Percentiles rank a stretch among this genome's conserved stretches.
phyloP scores from a whole-genome alignment of 345 rosid species.

The Rhodamnia rubescens region DNA sequence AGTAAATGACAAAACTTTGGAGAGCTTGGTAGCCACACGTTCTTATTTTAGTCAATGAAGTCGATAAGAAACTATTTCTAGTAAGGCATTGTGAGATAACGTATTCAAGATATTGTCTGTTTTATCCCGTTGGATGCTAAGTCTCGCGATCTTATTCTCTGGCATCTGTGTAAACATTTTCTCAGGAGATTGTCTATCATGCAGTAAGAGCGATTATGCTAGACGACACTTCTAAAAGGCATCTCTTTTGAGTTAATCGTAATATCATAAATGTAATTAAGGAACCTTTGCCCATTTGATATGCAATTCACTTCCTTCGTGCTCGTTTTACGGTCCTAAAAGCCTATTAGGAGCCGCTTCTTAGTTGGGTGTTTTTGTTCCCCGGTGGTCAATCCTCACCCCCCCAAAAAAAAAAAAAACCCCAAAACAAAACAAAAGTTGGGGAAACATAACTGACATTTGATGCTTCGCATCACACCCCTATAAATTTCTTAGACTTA shows the following conservation, averaged over 20 bases:
- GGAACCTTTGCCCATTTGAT: not conserved
- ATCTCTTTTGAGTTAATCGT: not conserved
- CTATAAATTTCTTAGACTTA: not conserved
- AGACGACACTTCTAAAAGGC: not conserved
- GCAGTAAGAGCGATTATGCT: not conserved
- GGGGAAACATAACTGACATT: not conserved
- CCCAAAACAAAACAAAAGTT: not conserved
- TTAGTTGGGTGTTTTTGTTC: not conserved
- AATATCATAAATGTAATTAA: not conserved
- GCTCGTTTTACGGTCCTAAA: not conserved
- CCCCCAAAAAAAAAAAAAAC: fast-evolving
- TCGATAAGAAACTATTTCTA: not conserved
- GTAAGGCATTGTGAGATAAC: not conserved
- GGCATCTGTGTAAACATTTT: fast-evolving
- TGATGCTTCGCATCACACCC: not conserved
- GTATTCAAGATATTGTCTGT: fast-evolving
- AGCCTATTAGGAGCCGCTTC: fast-evolving
- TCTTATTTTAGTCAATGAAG: not conserved
- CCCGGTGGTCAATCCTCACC: not conserved
- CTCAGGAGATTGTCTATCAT: not conserved
- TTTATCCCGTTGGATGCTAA: not conserved
- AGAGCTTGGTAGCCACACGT: not conserved
- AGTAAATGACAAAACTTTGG: not conserved
- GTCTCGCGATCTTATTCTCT: not conserved
- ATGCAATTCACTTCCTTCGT: not conserved